phyloP scores from a whole-genome alignment of 2,329 filamentous ascomycete species.

The Botrytis elliptica region DNA sequence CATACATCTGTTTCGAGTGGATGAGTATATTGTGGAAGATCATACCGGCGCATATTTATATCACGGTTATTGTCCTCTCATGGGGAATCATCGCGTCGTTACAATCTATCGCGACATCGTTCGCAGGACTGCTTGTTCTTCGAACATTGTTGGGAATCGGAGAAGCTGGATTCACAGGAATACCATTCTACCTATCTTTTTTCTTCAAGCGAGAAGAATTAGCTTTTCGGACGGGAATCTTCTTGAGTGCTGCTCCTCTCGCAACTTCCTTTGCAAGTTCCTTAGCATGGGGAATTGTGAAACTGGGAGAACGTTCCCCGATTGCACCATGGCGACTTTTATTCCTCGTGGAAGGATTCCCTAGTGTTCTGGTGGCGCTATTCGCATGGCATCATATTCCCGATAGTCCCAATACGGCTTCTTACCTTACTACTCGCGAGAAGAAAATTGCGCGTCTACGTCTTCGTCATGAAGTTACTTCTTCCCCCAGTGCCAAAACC shows the following conservation, averaged over 20 bases:
- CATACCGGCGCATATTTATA: slow-evolving; percentile 59
- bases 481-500: background rate
- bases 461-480: slow-evolving; percentile 46
- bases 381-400: slow-evolving; percentile 74
- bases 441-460: slow-evolving; percentile 69
- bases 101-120: slow-evolving; percentile 66
- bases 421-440: slow-evolving; percentile 62
- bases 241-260: slow-evolving; percentile 80
- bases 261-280: slow-evolving; percentile 80
- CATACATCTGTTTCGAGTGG: slow-evolving; percentile 65
- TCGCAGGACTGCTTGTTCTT: slow-evolving; percentile 55
- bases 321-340: slow-evolving; percentile 84
- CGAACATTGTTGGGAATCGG: slow-evolving; percentile 59
- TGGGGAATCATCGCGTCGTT: slow-evolving; percentile 80
- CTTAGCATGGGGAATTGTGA: slow-evolving; percentile 76
- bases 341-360: slow-evolving; percentile 83
- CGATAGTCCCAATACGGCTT: slow-evolving; percentile 67
- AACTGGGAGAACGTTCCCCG: slow-evolving; percentile 60
- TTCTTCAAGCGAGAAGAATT: slow-evolving; percentile 69
- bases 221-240: slow-evolving; percentile 80
- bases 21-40: slow-evolving; percentile 62
- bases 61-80: slow-evolving; percentile 62
- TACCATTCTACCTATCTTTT: slow-evolving; percentile 64
- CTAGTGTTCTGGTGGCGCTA: slow-evolving; percentile 71
- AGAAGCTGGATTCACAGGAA: slow-evolving; percentile 64